A percentile compares a stretch with the other conserved stretches of the same genome.
Conservation (phyloP, 495 filamentous ascomycete genomes). For the Aspergillus ellipticus region DNA sequence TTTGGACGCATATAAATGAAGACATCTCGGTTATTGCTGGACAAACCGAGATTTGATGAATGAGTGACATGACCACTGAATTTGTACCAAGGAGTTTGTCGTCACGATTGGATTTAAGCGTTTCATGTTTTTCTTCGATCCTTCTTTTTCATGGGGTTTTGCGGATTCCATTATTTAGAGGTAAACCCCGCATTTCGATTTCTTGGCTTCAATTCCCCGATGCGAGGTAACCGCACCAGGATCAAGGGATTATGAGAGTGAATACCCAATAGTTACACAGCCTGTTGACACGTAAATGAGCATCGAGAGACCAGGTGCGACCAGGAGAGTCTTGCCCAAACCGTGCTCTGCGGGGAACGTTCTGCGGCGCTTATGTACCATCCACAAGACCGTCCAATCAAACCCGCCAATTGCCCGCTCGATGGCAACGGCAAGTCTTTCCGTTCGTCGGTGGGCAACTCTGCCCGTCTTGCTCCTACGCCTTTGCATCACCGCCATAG, state of each 20-base stretch:
- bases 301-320: not conserved
- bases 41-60: not conserved
- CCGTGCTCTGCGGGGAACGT: not conserved
- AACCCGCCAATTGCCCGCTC: not conserved
- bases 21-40: not conserved
- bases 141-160: not conserved
- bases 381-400: not conserved
- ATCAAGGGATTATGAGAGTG: not conserved
- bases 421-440: constrained; percentile 17
- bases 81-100: no score
- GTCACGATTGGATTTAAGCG: no score
- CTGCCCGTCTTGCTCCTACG: not conserved
- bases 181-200: not conserved
- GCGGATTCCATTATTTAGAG: not conserved
- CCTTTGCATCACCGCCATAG: not conserved
- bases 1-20: not conserved
- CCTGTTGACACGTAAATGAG: not conserved
- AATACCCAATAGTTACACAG: not conserved
- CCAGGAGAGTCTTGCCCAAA: not conserved
- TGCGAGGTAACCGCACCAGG: not conserved
- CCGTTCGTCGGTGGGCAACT: constrained; percentile 6
- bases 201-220: not conserved
- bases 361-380: not conserved
- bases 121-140: no score
- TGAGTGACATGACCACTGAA: no score